Evolutionary conservation across 2,329 filamentous ascomycete species (phyloP), one percentile per base, ranked within the genome.

Genomic region (Sporothrix schenckii): DNA sequence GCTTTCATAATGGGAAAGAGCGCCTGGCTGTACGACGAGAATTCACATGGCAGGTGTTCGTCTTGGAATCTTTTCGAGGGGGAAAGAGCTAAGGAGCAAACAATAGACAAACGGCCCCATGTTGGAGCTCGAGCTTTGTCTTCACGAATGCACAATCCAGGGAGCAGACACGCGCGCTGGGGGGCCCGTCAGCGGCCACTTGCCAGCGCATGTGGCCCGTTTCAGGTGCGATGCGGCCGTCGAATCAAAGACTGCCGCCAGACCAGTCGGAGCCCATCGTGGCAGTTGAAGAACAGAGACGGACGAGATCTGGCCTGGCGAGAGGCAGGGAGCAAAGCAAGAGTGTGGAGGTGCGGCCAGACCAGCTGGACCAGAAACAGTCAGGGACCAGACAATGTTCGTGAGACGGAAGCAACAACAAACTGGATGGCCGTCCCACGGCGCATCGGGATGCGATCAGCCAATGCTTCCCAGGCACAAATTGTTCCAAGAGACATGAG

Each of bases 211-310:
- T 50, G 63, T 70, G 69, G 65, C 49, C 70, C 60, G 70, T 71
- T 71, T 71, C 70, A 71, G 70, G 70, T 69, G 70, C 66, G 27
- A 58, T 54, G 41, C 58, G 65, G 70, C 52, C 60, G 30, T 71
- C 70, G 53, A 68, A 68, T 68, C 66, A 69, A 60, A 69, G 66
- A 30, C 27, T 19, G 56, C 53, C 47, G 54, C 34, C 52, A 60
- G 53, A 44, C 9, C 50, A 63, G 68, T 47, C 56, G n/a, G 58
- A 24, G 52, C 14, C 52, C 13, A 34, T 19, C n/a, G 39, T 21
- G 52, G n/a, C 30, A 27, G 53, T 11, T 41, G 27, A 66, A n/a
- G 34, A 61, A 49, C 44, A 58, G 49, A 68, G 41, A 50, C 53
- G 47, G 52, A 47, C 58, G 56, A 63, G 58, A 41, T 34, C n/a